phyloP scores from a whole-genome alignment of 2,329 filamentous ascomycete species.

The Dothidotthia symphoricarpi region DNA sequence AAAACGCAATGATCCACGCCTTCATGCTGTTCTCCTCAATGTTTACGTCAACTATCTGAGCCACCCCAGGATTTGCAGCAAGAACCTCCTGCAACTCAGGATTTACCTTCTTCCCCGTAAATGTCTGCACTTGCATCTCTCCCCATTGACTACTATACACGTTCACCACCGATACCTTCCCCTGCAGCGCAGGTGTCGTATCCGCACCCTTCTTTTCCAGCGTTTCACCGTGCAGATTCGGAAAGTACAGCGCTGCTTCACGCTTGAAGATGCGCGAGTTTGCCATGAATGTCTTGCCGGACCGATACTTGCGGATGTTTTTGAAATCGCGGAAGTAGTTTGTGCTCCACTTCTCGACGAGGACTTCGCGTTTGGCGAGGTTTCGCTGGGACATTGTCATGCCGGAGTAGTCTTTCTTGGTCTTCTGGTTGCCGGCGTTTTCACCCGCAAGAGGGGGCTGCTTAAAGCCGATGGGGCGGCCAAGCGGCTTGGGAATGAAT shows the following conservation, averaged over 20 bases:
- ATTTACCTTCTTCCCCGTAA: constrained; percentile 63
- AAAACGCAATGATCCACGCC: constrained; percentile 56
- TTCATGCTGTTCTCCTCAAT: constrained; percentile 76
- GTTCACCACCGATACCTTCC: constrained; percentile 74
- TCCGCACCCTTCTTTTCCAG: constrained; percentile 56
- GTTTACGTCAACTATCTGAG: constrained; percentile 84
- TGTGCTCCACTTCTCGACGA: constrained; percentile 74
- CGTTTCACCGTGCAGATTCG: constrained; percentile 82
- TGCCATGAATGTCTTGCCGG: constrained; percentile 88
- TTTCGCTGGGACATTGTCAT: constrained; percentile 52
- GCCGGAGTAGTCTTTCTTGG: constrained; percentile 32
- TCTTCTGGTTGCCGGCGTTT: constrained; percentile 72
- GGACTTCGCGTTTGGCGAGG: constrained; percentile 67
- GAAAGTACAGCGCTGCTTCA: constrained; percentile 85
- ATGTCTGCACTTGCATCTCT: constrained; percentile 72
- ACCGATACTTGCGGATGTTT: constrained; percentile 70
- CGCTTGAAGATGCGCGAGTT: constrained; percentile 80
- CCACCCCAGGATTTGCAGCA: constrained; percentile 51
- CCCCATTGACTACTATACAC: constrained; percentile 86
- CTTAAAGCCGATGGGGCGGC: constrained; percentile 78
- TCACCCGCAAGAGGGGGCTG: constrained; percentile 72
- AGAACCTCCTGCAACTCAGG: constrained; percentile 66
- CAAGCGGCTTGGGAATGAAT: constrained; percentile 55
- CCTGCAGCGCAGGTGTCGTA: constrained; percentile 72
- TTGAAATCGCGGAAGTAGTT: constrained; percentile 97